phyloP scores from a whole-genome alignment of 805 yeast species.

The Suhomyces sp. region DNA sequence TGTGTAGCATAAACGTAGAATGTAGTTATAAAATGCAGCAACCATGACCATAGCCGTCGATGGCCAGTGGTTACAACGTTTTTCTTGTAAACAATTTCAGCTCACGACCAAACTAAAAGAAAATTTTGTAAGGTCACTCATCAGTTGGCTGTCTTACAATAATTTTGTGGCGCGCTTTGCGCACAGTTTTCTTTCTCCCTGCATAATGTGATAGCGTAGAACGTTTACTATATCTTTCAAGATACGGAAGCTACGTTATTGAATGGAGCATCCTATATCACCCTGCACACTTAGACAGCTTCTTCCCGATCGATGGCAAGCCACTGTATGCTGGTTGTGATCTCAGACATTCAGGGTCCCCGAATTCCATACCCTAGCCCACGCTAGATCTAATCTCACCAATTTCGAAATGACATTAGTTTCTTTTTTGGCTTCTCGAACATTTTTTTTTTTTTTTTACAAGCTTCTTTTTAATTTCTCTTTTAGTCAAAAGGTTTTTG shows the following conservation, averaged over 20 bases:
- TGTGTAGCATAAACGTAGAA: not conserved
- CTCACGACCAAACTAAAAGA: not conserved
- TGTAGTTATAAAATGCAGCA: not conserved
- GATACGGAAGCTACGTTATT: not conserved
- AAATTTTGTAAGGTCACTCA: not conserved
- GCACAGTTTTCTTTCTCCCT: not conserved
- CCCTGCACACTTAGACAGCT: not conserved
- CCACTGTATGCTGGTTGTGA: not conserved
- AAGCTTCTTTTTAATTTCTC: conserved; percentile 1
- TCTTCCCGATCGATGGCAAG: not conserved
- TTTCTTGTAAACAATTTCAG: not conserved
- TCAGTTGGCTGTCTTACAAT: not conserved
- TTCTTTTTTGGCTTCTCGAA: conserved; percentile 7
- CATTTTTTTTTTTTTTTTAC: conserved; percentile 1
- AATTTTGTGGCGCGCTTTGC: not conserved
- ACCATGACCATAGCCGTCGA: not conserved
- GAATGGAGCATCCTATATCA: too few species aligned
- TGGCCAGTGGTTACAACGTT: not conserved
- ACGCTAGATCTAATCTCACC: not conserved
- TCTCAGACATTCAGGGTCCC: not conserved
- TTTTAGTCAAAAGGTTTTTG: not conserved
- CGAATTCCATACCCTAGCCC: not conserved
- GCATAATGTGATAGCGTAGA: not conserved
- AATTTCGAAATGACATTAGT: not conserved
- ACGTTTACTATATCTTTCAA: not conserved